These are phyloP conservation scores for Microdochium bolleyi DNA, from an alignment of 2,329 filamentous ascomycete genomes.

Conservation along the genomic window DNA sequence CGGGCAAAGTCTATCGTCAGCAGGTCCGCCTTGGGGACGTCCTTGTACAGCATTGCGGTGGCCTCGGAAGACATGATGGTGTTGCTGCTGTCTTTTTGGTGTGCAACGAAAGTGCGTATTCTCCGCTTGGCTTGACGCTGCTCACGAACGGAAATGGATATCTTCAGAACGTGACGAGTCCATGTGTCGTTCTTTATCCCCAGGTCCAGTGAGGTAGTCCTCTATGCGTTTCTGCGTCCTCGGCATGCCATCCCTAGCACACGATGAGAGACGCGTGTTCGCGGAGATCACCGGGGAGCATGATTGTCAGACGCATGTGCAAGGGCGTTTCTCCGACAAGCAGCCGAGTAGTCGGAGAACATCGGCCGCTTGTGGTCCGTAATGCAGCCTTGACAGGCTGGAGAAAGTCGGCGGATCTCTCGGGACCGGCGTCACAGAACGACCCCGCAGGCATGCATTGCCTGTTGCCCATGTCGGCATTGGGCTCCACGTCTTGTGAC, in stretches of 20 bases:
- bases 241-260: not conserved
- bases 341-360: not conserved
- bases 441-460: not conserved
- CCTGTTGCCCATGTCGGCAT: not conserved
- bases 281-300: not conserved
- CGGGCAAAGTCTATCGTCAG: not conserved
- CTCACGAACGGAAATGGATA: not conserved
- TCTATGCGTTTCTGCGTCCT: not conserved
- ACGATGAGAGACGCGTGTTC: not conserved
- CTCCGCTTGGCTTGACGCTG: not conserved
- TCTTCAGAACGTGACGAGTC: not conserved
- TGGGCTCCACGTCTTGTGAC: not conserved
- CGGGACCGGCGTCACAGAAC: not conserved
- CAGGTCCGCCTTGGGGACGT: not conserved
- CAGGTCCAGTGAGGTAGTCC: not conserved
- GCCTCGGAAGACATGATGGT: not conserved
- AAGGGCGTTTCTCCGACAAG: not conserved
- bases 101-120: not conserved
- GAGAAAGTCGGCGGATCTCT: not conserved
- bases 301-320: not conserved
- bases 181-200: not conserved
- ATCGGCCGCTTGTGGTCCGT: not conserved
- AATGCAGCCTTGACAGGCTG: not conserved
- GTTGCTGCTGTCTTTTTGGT: not conserved
- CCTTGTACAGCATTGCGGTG: not conserved